phyloP scores from a whole-genome alignment of 2,329 filamentous ascomycete genomes.

The Pseudogymnoascus sp. region DNA sequence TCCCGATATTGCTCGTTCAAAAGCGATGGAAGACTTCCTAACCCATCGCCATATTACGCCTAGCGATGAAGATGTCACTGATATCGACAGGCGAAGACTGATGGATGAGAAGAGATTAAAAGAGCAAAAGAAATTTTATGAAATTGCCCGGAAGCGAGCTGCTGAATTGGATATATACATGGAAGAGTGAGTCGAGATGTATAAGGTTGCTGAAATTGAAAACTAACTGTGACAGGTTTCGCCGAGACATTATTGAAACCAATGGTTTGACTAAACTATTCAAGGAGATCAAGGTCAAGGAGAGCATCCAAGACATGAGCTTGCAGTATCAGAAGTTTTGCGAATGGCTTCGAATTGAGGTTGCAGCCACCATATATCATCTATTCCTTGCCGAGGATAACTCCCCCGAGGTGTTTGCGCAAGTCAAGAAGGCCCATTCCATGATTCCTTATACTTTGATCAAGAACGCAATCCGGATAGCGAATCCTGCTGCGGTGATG shows the following conservation, averaged over 20 bases:
- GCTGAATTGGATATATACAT: conserved; percentile 95
- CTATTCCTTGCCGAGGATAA: conserved; percentile 97
- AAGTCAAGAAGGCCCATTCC: conserved; percentile 89
- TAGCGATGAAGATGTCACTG: conserved; percentile 74
- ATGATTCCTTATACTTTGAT: conserved; percentile 86
- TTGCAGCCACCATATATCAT: conserved; percentile 94
- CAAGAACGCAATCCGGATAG: conserved; percentile 94
- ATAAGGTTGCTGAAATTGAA: neutral
- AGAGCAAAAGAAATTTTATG: conserved; percentile 90
- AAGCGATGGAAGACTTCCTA: conserved; percentile 78
- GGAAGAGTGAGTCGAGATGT: conserved; percentile 61
- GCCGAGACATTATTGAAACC: conserved; percentile 57
- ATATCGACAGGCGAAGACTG: conserved; percentile 70
- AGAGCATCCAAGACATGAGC: conserved; percentile 78
- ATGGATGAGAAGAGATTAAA: conserved; percentile 84
- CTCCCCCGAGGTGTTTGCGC: conserved; percentile 89
- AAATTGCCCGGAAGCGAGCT: conserved; percentile 83
- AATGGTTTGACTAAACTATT: conserved; percentile 91
- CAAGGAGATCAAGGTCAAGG: conserved; percentile 83
- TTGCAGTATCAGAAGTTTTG: conserved; percentile 97
- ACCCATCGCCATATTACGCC: conserved; percentile 63
- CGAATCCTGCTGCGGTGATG: conserved; percentile 96
- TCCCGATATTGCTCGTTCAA: conserved; percentile 72
- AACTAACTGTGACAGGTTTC: conserved; percentile 42
- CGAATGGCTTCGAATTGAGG: conserved; percentile 94